Evolutionary conservation across 2,329 filamentous ascomycete species (phyloP).

Genomic region (Neofusicoccum kwambonambiense): DNA sequence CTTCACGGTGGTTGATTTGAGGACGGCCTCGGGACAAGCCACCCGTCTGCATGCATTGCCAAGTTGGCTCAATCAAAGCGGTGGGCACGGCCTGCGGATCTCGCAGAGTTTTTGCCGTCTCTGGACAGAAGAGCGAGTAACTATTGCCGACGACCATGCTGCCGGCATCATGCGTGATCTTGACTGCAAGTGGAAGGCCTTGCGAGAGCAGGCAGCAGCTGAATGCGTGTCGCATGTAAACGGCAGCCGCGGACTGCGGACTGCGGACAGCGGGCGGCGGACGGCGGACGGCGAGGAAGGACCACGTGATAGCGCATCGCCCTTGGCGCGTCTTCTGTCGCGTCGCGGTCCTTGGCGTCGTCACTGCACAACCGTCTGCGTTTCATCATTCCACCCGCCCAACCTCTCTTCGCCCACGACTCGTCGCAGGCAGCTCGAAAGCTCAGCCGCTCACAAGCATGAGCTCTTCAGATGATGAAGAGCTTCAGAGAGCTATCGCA

Average conservation of each 20-base stretch:
- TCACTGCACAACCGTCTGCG: not conserved
- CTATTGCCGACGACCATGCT: too few species aligned
- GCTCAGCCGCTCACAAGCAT: conserved; percentile 16
- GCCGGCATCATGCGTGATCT: too few species aligned
- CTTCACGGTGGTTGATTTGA: conserved; percentile 76
- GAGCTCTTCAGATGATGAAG: conserved; percentile 28
- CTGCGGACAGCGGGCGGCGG: not conserved
- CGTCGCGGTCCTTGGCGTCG: not conserved
- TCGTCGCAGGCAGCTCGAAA: conserved; percentile 18
- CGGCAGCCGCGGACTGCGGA: not conserved
- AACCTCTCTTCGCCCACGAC: not conserved
- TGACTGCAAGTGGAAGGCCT: not conserved
- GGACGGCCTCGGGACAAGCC: not conserved
- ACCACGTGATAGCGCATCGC: not conserved
- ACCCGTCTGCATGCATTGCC: too few species aligned
- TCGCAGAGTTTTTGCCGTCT: too few species aligned
- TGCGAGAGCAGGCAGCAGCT: not conserved
- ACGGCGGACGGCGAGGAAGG: not conserved
- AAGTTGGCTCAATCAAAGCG: too few species aligned
- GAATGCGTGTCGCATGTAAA: not conserved
- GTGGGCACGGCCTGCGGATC: too few species aligned
- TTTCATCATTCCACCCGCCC: not conserved
- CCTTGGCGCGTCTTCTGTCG: not conserved
- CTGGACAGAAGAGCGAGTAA: too few species aligned
- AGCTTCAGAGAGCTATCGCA: conserved; percentile 28